Evolutionary conservation across 345 rosid genomes (phyloP).

Genomic region (Camelina laxa): DNA sequence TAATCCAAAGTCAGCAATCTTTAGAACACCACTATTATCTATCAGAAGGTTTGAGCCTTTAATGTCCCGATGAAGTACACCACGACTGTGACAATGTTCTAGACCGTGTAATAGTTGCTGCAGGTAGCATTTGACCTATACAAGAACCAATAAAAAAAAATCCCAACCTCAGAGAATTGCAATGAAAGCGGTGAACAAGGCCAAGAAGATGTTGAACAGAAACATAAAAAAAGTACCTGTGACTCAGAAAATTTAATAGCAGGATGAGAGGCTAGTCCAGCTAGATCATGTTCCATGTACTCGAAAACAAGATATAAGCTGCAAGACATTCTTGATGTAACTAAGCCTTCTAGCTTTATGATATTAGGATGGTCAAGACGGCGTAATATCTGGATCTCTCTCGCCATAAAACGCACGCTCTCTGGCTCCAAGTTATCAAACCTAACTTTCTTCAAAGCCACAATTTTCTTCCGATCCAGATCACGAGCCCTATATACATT

Average conservation of each 20-base stretch:
- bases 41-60: slow-evolving; percentile 96
- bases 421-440: slow-evolving; percentile 96
- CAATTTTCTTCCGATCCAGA: slow-evolving; percentile 87
- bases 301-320: slow-evolving; percentile 98
- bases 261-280: slow-evolving; percentile 95
- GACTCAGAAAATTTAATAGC: slow-evolving; percentile 85
- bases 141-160: slow-evolving; percentile 14
- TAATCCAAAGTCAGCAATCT: slow-evolving; percentile 97
- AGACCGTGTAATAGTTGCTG: slow-evolving; percentile 86
- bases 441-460: slow-evolving; percentile 96
- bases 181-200: neutral
- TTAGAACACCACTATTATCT: slow-evolving; percentile 85
- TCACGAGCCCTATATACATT: slow-evolving; percentile 97
- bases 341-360: slow-evolving; percentile 94
- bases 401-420: slow-evolving; percentile 96
- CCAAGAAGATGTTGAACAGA: slow-evolving; percentile 4
- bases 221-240: slow-evolving; percentile 62
- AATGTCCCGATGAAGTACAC: slow-evolving; percentile 93
- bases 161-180: neutral
- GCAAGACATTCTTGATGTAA: slow-evolving; percentile 99
- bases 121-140: slow-evolving; percentile 94
- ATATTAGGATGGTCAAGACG: slow-evolving; percentile 95
- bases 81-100: slow-evolving; percentile 96
- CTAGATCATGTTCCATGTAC: slow-evolving; percentile 98
- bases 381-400: slow-evolving; percentile 93